Evolutionary conservation across 257 asterid species (phyloP).

Genomic region (Hygrophila difformis): DNA sequence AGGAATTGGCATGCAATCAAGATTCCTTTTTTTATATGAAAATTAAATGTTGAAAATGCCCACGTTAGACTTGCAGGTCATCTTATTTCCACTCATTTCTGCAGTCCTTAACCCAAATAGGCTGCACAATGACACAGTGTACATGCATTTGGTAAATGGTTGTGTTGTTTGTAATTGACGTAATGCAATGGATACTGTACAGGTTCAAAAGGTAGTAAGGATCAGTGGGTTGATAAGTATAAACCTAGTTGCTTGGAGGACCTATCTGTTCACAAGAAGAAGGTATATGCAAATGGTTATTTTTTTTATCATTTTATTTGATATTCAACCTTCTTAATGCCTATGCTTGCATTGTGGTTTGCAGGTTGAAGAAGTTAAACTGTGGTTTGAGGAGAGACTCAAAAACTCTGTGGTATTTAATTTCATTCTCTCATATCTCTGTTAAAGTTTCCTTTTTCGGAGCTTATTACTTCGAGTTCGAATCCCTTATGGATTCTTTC

Average conservation of each 20-base stretch:
- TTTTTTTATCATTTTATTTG: conserved; percentile 6
- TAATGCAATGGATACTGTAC: conserved; percentile 13
- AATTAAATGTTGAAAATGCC: too few species aligned
- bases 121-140: conserved; percentile 7
- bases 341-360: conserved; percentile 21
- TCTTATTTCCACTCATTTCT: conserved; percentile 8
- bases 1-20: too few species aligned
- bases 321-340: conserved; percentile 9
- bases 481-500: neutral
- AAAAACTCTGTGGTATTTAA: conserved; percentile 35
- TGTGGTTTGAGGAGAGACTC: conserved; percentile 72
- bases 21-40: too few species aligned
- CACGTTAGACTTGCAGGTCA: conserved; percentile 10
- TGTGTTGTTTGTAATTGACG: too few species aligned
- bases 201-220: conserved; percentile 45
- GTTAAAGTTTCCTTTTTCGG: neutral
- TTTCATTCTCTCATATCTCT: conserved; percentile 3
- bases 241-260: conserved; percentile 67
- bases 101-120: neutral
- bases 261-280: conserved; percentile 89
- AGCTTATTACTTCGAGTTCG: conserved; percentile 1
- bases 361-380: conserved; percentile 87
- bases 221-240: conserved; percentile 68
- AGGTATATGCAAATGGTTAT: conserved; percentile 32
- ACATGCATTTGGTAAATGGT: too few species aligned